Base-by-base conservation (phyloP, 2,329 filamentous ascomycete genomes). In the Aspergillus puulaauensis region DNA sequence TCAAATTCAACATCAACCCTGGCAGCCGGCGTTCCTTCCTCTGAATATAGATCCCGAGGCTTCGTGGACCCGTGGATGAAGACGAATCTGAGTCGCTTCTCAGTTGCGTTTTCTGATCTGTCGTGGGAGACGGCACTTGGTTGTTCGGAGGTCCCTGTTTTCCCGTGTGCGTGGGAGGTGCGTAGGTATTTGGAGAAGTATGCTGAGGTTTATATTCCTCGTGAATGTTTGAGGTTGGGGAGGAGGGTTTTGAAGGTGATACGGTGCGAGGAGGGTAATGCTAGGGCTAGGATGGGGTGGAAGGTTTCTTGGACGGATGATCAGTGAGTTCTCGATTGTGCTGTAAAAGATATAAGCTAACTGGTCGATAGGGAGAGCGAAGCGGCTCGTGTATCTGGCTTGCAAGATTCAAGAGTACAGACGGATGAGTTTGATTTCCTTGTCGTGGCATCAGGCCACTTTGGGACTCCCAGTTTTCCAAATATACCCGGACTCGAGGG, bases 91-190 rank as follows among this genome's bases (percentile, higher is more conserved):
- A 92, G 89, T 75, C 83, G 83, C 46, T 90, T 91, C 72, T 91
- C 90, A 0, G 86, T 95, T 62, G 64, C 67, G 0, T 75, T 75
- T 40, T 74, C 73, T 2, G 91, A 93, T 69, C 72, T 91, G 23
- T 83, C 89, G 6, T 96, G 90, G 90, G 79, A 82, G 3, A 75
- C 74, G 4, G 76, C 80, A 0, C 63, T 78, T 21, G 58, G 51
- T 8, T 75, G 80, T 5, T 6, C 15, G 1, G 74, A 73, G 4
- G 74, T 79, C 1, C 86, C 88, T 1, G 81, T 88, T 71, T 87
- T 95, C 48, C 91, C 91, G 1, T 85, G 82, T 39, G 91, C 90
- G 0, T 91, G 88, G 85, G 86, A 91, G 75, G 84, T 93, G 4
- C 90, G 90, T 1, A 78, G 77, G 23, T 96, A 96, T 69, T 78